These are phyloP conservation scores for Phytophthora pini DNA, from an alignment of 352 stramenopile species.

Conservation along the genomic window DNA sequence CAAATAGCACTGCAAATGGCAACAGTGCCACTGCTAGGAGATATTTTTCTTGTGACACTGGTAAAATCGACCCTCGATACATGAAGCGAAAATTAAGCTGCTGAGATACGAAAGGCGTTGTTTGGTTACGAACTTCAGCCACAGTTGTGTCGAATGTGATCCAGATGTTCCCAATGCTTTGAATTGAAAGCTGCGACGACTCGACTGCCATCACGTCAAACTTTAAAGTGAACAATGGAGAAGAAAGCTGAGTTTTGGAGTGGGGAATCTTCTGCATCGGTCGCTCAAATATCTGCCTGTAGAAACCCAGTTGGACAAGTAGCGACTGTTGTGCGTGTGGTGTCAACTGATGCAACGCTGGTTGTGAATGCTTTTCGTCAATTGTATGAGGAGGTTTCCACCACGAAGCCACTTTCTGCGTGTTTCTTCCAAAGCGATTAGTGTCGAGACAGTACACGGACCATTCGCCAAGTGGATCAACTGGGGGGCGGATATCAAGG, in stretches of 20 bases:
- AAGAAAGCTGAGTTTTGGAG: neutral
- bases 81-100: slow-evolving; percentile 35
- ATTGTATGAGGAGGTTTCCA: slow-evolving; percentile 33
- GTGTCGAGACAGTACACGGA: slow-evolving; percentile 27
- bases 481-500: neutral
- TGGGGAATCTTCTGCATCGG: slow-evolving; percentile 12
- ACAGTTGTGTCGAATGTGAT: slow-evolving; percentile 26
- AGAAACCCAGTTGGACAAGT: slow-evolving; percentile 41
- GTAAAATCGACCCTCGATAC: slow-evolving; percentile 37
- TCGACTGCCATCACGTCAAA: slow-evolving; percentile 15
- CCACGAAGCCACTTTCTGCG: slow-evolving; percentile 3
- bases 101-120: slow-evolving; percentile 6
- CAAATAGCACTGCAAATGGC: slow-evolving; percentile 36
- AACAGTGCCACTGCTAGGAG: slow-evolving; percentile 31
- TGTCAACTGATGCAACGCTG: slow-evolving; percentile 9
- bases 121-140: slow-evolving; percentile 20
- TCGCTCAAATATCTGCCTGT: slow-evolving; percentile 34
- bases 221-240: slow-evolving; percentile 28
- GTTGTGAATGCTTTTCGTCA: neutral
- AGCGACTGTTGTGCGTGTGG: slow-evolving; percentile 24
- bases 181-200: slow-evolving; percentile 13
- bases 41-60: slow-evolving; percentile 23
- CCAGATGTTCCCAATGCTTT: slow-evolving; percentile 23
- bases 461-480: slow-evolving; percentile 17
- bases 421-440: slow-evolving; percentile 16